Percentiles rank a stretch among this genome's conserved stretches.
phyloP scores from a whole-genome alignment of 2,329 filamentous ascomycete genomes.

The Ilyonectria sp. region DNA sequence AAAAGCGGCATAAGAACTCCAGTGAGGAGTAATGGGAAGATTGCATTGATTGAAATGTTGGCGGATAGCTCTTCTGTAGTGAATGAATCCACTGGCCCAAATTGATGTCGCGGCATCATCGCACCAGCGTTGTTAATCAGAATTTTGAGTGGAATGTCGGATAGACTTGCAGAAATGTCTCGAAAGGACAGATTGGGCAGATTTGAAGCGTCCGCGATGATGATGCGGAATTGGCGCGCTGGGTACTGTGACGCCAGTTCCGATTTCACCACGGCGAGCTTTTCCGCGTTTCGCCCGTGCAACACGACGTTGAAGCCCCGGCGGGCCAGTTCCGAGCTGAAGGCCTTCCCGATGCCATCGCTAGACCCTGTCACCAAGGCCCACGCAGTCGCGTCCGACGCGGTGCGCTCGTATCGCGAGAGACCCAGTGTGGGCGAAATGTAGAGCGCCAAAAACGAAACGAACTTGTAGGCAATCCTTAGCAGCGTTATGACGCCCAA shows the following conservation, averaged over 20 bases:
- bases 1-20: not conserved
- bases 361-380: constrained; percentile 54
- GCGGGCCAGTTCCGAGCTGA: constrained; percentile 50
- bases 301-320: constrained; percentile 55
- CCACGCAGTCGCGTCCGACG: constrained; percentile 41
- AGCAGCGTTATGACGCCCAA: too few species aligned
- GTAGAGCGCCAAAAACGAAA: too few species aligned
- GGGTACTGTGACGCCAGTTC: constrained; percentile 42
- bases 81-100: constrained; percentile 10
- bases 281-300: constrained; percentile 50
- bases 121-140: constrained; percentile 54
- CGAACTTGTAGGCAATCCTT: too few species aligned
- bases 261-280: constrained; percentile 47
- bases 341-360: constrained; percentile 53
- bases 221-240: constrained; percentile 45
- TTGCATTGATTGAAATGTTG: constrained; percentile 5
- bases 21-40: constrained; percentile 9
- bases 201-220: constrained; percentile 49
- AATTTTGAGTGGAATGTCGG: constrained; percentile 44
- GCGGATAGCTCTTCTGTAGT: constrained; percentile 8
- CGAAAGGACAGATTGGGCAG: not conserved
- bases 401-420: constrained; percentile 21
- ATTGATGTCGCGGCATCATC: constrained; percentile 4
- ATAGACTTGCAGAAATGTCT: not conserved
- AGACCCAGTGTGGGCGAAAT: not conserved